Percentiles rank a stretch among this genome's conserved stretches.
Evolutionary conservation across 2,329 filamentous ascomycete genomes (phyloP).

Genomic region (Diaporthe citrichinensis): DNA sequence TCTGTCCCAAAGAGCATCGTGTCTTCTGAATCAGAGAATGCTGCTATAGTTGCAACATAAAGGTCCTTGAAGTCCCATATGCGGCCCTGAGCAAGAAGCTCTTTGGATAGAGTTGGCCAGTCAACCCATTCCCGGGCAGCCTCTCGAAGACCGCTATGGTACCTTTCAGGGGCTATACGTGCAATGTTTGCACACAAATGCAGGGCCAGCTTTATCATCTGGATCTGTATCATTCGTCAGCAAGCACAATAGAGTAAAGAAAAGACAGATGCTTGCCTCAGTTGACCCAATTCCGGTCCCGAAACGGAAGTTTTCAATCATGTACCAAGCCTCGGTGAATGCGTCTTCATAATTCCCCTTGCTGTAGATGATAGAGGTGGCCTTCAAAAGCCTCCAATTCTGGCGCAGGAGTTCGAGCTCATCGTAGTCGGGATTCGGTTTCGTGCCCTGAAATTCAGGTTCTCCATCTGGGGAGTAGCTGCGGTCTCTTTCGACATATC

Average conservation of each 20-base stretch:
- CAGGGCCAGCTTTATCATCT: background rate
- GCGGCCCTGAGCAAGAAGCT: constrained; percentile 1
- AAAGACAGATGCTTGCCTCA: background rate
- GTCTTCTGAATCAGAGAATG: background rate
- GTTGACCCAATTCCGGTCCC: background rate
- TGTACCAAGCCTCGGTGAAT: background rate
- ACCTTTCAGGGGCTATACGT: background rate
- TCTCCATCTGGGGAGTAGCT: background rate
- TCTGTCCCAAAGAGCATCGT: background rate
- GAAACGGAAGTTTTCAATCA: background rate
- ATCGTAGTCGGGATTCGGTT: background rate
- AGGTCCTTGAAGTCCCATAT: constrained; percentile 19
- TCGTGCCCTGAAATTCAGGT: background rate
- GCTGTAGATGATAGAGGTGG: background rate
- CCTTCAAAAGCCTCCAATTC: constrained; percentile 12
- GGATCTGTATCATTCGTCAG: background rate
- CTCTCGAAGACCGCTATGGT: background rate
- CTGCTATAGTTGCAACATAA: background rate
- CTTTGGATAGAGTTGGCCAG: background rate
- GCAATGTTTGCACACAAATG: background rate
- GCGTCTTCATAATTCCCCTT: background rate
- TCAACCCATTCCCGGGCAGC: background rate
- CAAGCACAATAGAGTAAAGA: background rate
- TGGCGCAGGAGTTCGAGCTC: background rate
- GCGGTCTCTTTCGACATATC: background rate